Evolutionary conservation across 805 yeast genomes (phyloP).

Genomic region (Candida ipomoeae): DNA sequence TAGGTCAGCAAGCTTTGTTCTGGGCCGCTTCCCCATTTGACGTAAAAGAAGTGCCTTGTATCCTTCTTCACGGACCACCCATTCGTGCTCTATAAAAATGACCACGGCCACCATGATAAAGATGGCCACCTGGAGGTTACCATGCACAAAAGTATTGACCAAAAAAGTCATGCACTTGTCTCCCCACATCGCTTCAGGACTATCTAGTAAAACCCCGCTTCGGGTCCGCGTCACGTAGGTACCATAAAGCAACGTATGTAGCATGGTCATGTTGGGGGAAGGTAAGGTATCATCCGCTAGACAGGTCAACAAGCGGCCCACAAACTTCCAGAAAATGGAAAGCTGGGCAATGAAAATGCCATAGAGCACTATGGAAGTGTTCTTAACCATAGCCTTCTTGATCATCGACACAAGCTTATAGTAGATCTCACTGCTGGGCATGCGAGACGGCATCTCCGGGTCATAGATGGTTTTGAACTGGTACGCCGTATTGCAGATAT

Average conservation of each 20-base stretch:
- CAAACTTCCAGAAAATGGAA: slow-evolving; percentile 56
- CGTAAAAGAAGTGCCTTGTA: slow-evolving; percentile 54
- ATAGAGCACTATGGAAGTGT: slow-evolving; percentile 29
- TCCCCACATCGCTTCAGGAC: slow-evolving; percentile 10
- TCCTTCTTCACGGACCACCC: slow-evolving; percentile 69
- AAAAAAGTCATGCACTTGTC: slow-evolving; percentile 23
- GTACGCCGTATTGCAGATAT: slow-evolving; percentile 79
- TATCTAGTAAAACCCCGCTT: slow-evolving; percentile 8
- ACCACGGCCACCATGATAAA: slow-evolving; percentile 42
- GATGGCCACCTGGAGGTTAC: slow-evolving; percentile 36
- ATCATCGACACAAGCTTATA: slow-evolving; percentile 28
- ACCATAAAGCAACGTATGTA: slow-evolving; percentile 39
- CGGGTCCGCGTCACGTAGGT: slow-evolving; percentile 15
- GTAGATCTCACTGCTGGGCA: slow-evolving; percentile 53
- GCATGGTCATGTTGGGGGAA: slow-evolving; percentile 23
- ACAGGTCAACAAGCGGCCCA: slow-evolving; percentile 53
- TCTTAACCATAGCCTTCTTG: slow-evolving; percentile 14
- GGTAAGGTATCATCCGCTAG: slow-evolving; percentile 53
- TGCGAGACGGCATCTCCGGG: slow-evolving; percentile 56
- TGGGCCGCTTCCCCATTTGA: slow-evolving; percentile 56
- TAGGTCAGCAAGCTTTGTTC: slow-evolving; percentile 37
- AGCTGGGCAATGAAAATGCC: slow-evolving; percentile 46
- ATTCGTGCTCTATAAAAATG: slow-evolving; percentile 59
- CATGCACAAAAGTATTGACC: slow-evolving; percentile 34
- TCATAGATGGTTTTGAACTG: slow-evolving; percentile 63